Evolutionary conservation across 495 filamentous ascomycete species (phyloP).

Genomic region (Cenococcum geophilum): DNA sequence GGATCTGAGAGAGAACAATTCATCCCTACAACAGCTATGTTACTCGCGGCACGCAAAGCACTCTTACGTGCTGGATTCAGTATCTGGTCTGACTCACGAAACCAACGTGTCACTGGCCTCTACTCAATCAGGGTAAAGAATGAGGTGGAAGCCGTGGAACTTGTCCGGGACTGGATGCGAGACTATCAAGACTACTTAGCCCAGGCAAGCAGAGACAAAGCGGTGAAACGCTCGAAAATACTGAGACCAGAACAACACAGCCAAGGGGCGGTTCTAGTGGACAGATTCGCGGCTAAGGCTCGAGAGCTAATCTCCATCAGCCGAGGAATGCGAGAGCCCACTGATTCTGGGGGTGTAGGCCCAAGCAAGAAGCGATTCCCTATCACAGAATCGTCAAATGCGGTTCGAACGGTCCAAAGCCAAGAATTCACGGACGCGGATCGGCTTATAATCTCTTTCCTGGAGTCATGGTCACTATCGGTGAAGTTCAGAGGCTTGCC

Average conservation of each 20-base stretch:
- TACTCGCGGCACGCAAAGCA: conserved; percentile 65
- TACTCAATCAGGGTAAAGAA: conserved; percentile 46
- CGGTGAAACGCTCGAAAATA: conserved; percentile 16
- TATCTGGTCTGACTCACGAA: conserved; percentile 41
- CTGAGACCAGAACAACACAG: conserved; percentile 1
- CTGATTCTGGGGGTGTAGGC: conserved; percentile 47
- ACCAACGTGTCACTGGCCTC: conserved; percentile 40
- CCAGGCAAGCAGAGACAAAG: conserved; percentile 17
- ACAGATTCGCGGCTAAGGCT: conserved; percentile 60
- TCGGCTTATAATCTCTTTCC: conserved; percentile 57
- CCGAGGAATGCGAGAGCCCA: conserved; percentile 56
- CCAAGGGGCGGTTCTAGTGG: conserved; percentile 38
- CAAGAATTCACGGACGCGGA: conserved; percentile 45
- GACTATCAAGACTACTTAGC: conserved; percentile 49
- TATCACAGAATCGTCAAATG: conserved; percentile 30
- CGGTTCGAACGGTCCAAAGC: conserved; percentile 2
- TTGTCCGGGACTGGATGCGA: conserved; percentile 52
- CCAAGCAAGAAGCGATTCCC: conserved; percentile 42
- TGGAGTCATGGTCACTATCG: conserved; percentile 61
- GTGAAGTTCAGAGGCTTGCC: conserved; percentile 45
- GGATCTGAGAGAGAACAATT: conserved; percentile 31
- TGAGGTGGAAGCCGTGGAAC: conserved; percentile 42
- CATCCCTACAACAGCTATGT: conserved; percentile 44
- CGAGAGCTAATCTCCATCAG: conserved; percentile 59
- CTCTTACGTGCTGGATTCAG: conserved; percentile 51